These are phyloP conservation scores for Niebla homalea DNA, from an alignment of 495 filamentous ascomycete genomes.

Conservation along the genomic window DNA sequence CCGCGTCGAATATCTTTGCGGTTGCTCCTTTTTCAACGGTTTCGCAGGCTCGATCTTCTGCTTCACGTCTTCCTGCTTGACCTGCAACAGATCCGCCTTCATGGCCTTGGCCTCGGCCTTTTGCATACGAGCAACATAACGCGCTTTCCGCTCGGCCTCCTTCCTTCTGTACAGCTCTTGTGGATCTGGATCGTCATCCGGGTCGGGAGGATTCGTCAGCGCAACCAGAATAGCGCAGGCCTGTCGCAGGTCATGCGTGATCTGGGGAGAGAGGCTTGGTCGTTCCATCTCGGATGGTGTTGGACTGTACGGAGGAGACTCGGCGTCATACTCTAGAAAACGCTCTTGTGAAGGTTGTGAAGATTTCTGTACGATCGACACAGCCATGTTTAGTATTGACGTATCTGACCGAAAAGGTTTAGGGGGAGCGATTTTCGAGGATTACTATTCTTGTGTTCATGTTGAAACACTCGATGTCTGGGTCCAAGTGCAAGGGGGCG, in stretches of 20 bases:
- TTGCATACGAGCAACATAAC: conserved; percentile 5
- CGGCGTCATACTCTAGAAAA: conserved; percentile 11
- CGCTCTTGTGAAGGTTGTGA: conserved; percentile 4
- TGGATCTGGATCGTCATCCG: conserved; percentile 16
- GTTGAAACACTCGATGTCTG: conserved; percentile 2
- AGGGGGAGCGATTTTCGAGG: not conserved
- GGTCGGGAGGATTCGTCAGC: conserved; percentile 15
- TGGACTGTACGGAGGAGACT: conserved; percentile 19
- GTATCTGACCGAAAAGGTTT: not conserved
- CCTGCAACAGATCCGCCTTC: conserved; percentile 4
- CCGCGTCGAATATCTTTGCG: conserved; percentile 9
- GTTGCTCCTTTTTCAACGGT: conserved; percentile 2
- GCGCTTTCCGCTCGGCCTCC: conserved; percentile 10
- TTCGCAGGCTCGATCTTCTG: conserved; percentile 2
- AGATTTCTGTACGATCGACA: not conserved
- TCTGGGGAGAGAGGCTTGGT: conserved; percentile 3
- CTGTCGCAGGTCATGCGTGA: conserved; percentile 11
- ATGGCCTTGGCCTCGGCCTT: conserved; percentile 1
- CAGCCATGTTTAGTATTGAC: not conserved
- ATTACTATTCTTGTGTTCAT: conserved; percentile 1
- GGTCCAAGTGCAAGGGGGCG: no score
- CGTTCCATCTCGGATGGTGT: conserved; percentile 17
- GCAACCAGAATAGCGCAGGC: conserved; percentile 17
- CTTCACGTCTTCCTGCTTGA: conserved; percentile 5
- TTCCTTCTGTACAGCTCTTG: conserved; percentile 12